A percentile compares a stretch with the other conserved stretches of the same genome.
Evolutionary conservation across 1,284 basidiomycete genomes (phyloP).

Genomic region (Malassezia obtusa): DNA sequence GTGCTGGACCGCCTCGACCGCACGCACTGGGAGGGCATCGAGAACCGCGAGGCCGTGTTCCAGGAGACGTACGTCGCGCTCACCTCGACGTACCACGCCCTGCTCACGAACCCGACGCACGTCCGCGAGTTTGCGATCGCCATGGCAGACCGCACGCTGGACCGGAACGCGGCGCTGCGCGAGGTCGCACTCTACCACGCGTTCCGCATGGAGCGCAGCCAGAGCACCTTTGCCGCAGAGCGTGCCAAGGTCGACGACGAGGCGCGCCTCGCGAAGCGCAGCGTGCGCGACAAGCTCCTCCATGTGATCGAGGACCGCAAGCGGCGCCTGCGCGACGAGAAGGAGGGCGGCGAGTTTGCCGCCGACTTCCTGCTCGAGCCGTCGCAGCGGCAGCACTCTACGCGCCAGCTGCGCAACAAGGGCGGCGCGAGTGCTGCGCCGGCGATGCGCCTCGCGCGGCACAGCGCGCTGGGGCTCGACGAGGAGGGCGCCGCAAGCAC

Average conservation of each 20-base stretch:
- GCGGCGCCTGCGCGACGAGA: conserved; percentile 38
- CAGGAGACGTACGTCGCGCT: conserved; percentile 37
- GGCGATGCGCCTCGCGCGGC: conserved; percentile 3
- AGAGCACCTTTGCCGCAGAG: conserved; percentile 28
- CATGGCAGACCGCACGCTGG: conserved; percentile 28
- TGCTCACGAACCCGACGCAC: conserved; percentile 33
- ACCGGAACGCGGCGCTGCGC: conserved; percentile 34
- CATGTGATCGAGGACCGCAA: conserved; percentile 41
- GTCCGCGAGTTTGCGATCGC: conserved; percentile 39
- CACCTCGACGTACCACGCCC: conserved; percentile 29
- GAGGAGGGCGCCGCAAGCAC: conserved; percentile 10
- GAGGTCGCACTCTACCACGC: conserved; percentile 36
- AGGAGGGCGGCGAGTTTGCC: conserved; percentile 41
- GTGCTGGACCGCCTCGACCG: conserved; percentile 44
- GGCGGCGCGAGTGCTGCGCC: conserved; percentile 11
- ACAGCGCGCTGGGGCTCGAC: conserved; percentile 18
- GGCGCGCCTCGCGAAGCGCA: conserved; percentile 34
- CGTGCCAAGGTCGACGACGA: conserved; percentile 39
- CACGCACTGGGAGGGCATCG: conserved; percentile 42
- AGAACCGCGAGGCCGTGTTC: conserved; percentile 41
- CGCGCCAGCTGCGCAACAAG: conserved; percentile 46
- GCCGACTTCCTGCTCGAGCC: conserved; percentile 22
- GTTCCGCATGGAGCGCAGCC: conserved; percentile 38
- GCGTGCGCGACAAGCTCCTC: conserved; percentile 39
- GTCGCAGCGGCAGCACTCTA: conserved; percentile 38